phyloP scores from a whole-genome alignment of 768 basidiomycete genomes.

The Lepiota brunneoincarnata region DNA sequence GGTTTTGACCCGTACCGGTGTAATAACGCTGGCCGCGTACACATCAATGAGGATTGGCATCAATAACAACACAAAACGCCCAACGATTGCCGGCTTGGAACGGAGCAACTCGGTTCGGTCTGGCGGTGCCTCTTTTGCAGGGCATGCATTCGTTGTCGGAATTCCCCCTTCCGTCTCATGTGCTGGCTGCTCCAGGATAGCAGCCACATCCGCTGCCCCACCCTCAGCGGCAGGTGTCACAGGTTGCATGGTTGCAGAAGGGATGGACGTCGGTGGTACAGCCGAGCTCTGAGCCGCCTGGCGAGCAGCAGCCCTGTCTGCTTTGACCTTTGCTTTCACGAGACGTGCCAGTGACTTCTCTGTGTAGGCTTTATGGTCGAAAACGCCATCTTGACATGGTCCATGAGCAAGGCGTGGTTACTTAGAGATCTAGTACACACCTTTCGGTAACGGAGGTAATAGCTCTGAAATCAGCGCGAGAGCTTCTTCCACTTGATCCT shows the following conservation, averaged over 20 bases:
- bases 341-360: conserved; percentile 80
- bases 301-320: conserved; percentile 71
- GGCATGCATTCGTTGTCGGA: conserved; percentile 25
- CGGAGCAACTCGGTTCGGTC: conserved; percentile 77
- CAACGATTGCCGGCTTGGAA: conserved; percentile 71
- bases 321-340: conserved; percentile 80
- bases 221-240: conserved; percentile 24
- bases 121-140: conserved; percentile 32
- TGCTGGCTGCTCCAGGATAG: conserved; percentile 25
- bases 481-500: conserved; percentile 96
- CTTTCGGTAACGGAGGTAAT: conserved; percentile 91
- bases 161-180: conserved; percentile 39
- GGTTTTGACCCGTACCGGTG: conserved; percentile 85
- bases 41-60: conserved; percentile 96
- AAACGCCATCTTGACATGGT: conserved; percentile 77
- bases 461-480: conserved; percentile 87
- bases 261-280: conserved; percentile 18
- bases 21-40: conserved; percentile 96
- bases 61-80: conserved; percentile 82
- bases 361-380: conserved; percentile 87
- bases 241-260: conserved; percentile 24
- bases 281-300: conserved; percentile 40
- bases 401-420: conserved; percentile 4
- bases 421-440: conserved; percentile 34
- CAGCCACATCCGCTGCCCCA: conserved; percentile 25